Evolutionary conservation across 192 early-diverging fungal species (phyloP), one percentile per base, ranked within the genome.

Genomic region (Rhizophagus clarus): DNA sequence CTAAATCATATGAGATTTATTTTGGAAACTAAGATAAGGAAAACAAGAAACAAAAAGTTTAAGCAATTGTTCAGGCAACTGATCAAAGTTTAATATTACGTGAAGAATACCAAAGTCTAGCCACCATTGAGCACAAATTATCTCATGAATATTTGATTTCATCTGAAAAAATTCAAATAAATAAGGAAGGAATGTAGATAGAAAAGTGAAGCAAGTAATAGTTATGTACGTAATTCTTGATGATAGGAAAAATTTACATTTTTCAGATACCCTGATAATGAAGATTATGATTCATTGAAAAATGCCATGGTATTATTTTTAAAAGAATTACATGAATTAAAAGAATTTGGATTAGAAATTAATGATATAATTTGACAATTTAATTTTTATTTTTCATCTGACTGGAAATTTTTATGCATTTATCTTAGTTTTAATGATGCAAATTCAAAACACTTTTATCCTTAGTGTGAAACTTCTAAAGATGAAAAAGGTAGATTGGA

Each of bases 221-320:
- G 22, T 63, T 11, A 63, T 8, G 28, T 63, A 26, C 28, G 61
- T 26, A 63, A 63, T 63, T 28, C 61, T 63, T 63, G n/a, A 63
- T 63, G 61, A 63, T 63, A 63, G 28, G 26, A 63, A 22, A 63
- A 63, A 63, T 63, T 26, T 63, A 11, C 26, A 63, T 63, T 63
- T 63, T 63, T 9, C 61, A 63, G 26, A 63, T 26, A 63, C 10
- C 26, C 61, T 26, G 61, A 26, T 1, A 63, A 12, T 63, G 61
- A 63, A 63, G 6, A 22, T n/a, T 63, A 63, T 63, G 26, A 63
- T n/a, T 63, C 61, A 26, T 63, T 63, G 10, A 63, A 63, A 63
- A 63, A 63, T 63, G 61, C 26, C 9, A 63, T 63, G 61, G 2
- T 26, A 63, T 63, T 63, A 63, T 63, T 63, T 63, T 63, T 63